Percentiles rank a stretch among this genome's conserved stretches.
Conservation (phyloP, 2,329 filamentous ascomycete genomes). For the Lizonia empirigonia region DNA sequence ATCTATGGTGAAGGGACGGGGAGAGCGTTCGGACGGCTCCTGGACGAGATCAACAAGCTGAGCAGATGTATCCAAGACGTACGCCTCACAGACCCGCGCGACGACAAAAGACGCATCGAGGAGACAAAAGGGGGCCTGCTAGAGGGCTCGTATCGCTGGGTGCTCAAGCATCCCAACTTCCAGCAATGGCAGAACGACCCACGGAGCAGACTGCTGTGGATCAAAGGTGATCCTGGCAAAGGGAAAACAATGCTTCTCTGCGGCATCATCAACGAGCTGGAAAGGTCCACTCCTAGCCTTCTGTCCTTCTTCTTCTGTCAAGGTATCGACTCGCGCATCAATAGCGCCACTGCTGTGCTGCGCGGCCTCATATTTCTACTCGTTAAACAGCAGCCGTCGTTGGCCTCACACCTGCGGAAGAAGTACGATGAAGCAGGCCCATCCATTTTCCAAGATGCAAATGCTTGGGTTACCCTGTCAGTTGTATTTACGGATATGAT, state of each 20-base stretch:
- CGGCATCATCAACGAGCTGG: conserved; percentile 37
- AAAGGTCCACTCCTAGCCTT: conserved; percentile 20
- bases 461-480: conserved; percentile 16
- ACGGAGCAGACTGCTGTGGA: conserved; percentile 44
- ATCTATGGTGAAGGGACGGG: conserved; percentile 9
- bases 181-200: conserved; percentile 29
- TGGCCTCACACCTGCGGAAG: conserved; percentile 12
- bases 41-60: conserved; percentile 18
- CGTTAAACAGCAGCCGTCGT: conserved; percentile 26
- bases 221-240: conserved; percentile 28
- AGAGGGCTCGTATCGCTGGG: conserved; percentile 21
- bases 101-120: conserved; percentile 14
- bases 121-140: conserved; percentile 12
- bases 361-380: conserved; percentile 54
- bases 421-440: conserved; percentile 6
- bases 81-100: conserved; percentile 10
- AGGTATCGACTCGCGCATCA: conserved; percentile 42
- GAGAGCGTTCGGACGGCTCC: conserved; percentile 19
- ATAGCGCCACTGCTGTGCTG: conserved; percentile 50
- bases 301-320: conserved; percentile 47
- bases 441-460: conserved; percentile 13
- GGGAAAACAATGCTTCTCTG: conserved; percentile 50
- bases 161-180: conserved; percentile 31
- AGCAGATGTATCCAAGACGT: too few species aligned
- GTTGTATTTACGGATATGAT: conserved; percentile 51